Base-by-base conservation (phyloP, 2,329 filamentous ascomycete genomes). In the Diaporthe aspalathi region DNA sequence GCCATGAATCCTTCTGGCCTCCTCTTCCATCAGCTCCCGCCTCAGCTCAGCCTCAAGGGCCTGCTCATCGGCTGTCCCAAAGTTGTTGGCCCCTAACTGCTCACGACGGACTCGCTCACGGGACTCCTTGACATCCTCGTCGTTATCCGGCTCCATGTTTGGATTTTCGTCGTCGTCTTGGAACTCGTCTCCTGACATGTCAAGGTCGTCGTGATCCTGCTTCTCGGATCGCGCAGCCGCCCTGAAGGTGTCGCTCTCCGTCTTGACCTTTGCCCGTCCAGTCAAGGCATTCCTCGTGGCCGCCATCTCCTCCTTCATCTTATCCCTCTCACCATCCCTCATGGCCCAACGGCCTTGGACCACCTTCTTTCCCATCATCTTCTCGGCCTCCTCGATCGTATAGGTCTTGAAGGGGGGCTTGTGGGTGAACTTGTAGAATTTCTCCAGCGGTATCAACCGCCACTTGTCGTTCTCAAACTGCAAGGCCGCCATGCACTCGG, bases 381-480 rank as follows among this genome's bases (percentile, higher is more conserved):
- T 92, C 79, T 98, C 95, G 0, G 93, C 94, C 79, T 97, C 92
- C 73, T 97, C 95, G 14, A 95, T 90, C 0, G 90, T 92, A 80
- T 95, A 89, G 0, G 90, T 88, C 78, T 92, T 91, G 78, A 96
- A 95, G 14, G 92, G 89, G 69, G 94, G 93, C 79, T 95, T 95
- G 53, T 91, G 87, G 5, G 89, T 91, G 79, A 97, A 97, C 70
- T 90, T 93, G 83, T 99, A 99, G 91, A 93, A 98, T 78, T 98
- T 97, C 81, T 99, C 95, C 22, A 98, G 83, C 0, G 97, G 97
- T 3, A 97, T 87, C 90, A 98, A 93, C 71, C 91, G 91, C 79
- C 97, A 96, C 62, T 87, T 90, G 2, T 86, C 86, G 12, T 90
- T 87, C 47, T 90, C 88, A 43, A 94, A 92, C 53, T 94, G 87